Base-by-base conservation (phyloP, 2,329 filamentous ascomycete genomes). In the Sporothrix curviconia region DNA sequence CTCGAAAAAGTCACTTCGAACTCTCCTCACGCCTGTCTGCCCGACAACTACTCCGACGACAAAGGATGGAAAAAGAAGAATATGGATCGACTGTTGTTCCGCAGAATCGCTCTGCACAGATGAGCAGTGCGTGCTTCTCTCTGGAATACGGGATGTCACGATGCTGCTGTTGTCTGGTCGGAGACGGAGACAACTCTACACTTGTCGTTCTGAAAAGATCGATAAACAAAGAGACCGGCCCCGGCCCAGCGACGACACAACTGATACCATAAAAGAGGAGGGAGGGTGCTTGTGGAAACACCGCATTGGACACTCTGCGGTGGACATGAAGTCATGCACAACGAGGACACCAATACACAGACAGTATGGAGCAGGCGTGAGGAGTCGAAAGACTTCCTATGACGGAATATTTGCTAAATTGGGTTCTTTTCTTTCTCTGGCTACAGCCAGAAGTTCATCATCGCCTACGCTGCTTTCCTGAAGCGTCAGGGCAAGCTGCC, bases 401-500 rank as follows among this genome's bases (percentile, higher is more conserved):
- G 82, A 86, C 83, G 83, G 83, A 86, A 85, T 84, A 69, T 76
- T 84, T 64, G 83, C 83, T 86, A 82, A 86, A 83, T 71, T 70
- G 75, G 76, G 71, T 72, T 68, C 71, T 66, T 61, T 7, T 46
- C 65, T 61, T 58, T 73, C 67, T n/a, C n/a, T n/a, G n/a, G n/a
- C n/a, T 78, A 89, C 85, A 87, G 89, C 77, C 87, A 91, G 76
- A 90, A 92, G 81, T 94, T 94, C 83, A 92, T 94, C 79, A 43
- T 62, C 69, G 82, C 87, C 73, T 95, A 94, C 76, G 82, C 88
- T 74, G 86, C 84, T 72, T 95, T 94, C 85, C 78, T 95, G 84
- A 94, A 94, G 87, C 86, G 89, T 71, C 89, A 94, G 82, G 90
- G 90, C 79, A 92, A 92, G 82, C 87, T 94, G 68, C 87, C 88